Evolutionary conservation across 148 eudicot genomes (phyloP), one percentile per base, ranked within the genome.

Genomic region (Nepenthes gracilis): DNA sequence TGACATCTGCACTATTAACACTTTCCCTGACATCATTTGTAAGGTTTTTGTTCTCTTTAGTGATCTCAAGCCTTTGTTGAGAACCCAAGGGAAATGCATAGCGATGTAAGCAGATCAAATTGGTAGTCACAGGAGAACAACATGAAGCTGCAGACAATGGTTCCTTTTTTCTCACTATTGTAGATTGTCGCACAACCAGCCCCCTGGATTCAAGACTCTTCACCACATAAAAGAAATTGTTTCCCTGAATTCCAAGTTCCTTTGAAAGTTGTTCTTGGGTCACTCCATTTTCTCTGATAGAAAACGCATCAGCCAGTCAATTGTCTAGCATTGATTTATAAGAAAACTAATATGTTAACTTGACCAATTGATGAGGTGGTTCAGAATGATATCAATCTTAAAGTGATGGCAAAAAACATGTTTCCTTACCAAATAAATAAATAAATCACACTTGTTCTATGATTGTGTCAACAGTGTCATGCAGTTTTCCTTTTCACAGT

Each of bases 1-100:
- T 54, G 34, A 73, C 78, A 50, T 65, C 81, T 49, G 61, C 77
- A 71, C 62, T 74, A 60, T 57, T 71, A 62, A 55, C 72, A 60
- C 61, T 61, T 51, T 45, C 75, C 62, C 71, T 80, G 57, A 54
- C 69, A 69, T 53, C 73, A 43, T 78, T 86, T 55, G 79, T 72
- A 65, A 59, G 60, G 51, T 64, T 54, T 60, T 68, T 85, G 62
- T 78, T 83, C 62, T 76, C 84, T 74, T 70, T 81, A 14, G 74
- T 81, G 60, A 93, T 78, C 77, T 93, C 99, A 77, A 93, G 85
- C 71, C 96, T 83, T 76, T 93, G 85, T 50, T 86, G 96, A 64
- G 80, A 76, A 58, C 96, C 85, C 79, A 93, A 77, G 61, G 82
- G 82, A 66, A 78, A 77, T 57, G 92, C 96, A 80, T 86, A 93